Base-by-base conservation (phyloP, 2,329 filamentous ascomycete genomes). In the Microcyclospora pomicola region DNA sequence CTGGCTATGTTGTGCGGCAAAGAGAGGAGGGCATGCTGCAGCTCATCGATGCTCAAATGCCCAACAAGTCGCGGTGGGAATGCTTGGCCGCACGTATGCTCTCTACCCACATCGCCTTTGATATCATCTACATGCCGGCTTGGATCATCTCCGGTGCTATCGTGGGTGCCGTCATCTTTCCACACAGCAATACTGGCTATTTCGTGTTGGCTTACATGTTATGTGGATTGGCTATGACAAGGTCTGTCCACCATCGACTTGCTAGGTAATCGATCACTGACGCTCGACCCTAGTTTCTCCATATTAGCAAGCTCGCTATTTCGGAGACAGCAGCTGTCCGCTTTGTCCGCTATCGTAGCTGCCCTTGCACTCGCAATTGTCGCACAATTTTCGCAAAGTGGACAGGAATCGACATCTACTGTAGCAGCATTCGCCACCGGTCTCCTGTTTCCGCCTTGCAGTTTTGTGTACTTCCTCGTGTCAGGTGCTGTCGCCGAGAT, bases 21-120 rank as follows among this genome's bases (percentile, higher is more conserved):
- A 69, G 86, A 38, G 86, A 94, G 62, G 69, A 75, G n/a, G 86
- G 85, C 41, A 87, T 93, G 71, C 82, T 82, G 5, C 82, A 85
- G 42, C 67, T 94, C 19, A 75, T 94, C 31, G 86, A 94, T 59
- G 80, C 83, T 39, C 93, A 92, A 82, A 86, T 87, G 67, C 79
- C 82, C 1, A 81, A 81, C 37, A 69, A 70, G 39, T 70, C 69
- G 31, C 67, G 72, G 24, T 91, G 82, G 82, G 69, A 83, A 51
- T 74, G 79, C 9, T 82, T 87, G 59, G 72, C 75, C 15, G 78
- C 80, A 2, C 73, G 86, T 12, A 69, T 92, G 14, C 54, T 86
- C 7, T 77, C 85, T 0, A 79, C 84, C 45, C 83, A 92, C 54
- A 54, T 88, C 14, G 75, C 84, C 1, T 88, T 93, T 50, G 76